These are phyloP conservation scores for Prunus yedoensis DNA, from an alignment of 331 rosid genomes.

Conservation along the genomic window DNA sequence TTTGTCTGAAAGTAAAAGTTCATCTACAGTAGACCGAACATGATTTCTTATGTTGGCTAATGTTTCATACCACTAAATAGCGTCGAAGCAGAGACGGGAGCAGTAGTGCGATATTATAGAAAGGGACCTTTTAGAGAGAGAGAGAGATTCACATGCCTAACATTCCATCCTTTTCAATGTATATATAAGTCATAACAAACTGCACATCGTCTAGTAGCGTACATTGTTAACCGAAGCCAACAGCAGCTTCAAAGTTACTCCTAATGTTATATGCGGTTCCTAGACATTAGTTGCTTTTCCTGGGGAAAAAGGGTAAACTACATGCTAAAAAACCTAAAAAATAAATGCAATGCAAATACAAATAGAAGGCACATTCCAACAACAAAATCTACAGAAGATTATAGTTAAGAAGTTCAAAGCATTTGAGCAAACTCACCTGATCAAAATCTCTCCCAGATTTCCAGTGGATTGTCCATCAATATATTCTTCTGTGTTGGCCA, in stretches of 20 bases:
- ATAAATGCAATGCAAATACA: no score
- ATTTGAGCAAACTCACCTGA: conserved; percentile 54
- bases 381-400: neutral
- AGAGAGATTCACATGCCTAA: no score
- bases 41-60: neutral
- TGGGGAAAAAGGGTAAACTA: neutral
- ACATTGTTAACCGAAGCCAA: no score
- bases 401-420: neutral
- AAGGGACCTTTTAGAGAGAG: no score
- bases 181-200: no score
- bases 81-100: no score
- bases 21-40: neutral
- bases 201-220: no score
- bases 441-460: conserved; percentile 90
- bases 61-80: no score
- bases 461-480: conserved; percentile 90
- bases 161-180: no score
- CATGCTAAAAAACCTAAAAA: neutral
- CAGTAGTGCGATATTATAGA: no score
- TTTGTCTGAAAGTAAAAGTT: no score
- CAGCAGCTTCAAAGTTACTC: neutral
- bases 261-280: neutral
- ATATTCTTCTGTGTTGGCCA: conserved; percentile 92
- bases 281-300: neutral
- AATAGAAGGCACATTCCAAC: neutral